These are phyloP conservation scores for Pleurozium schreberi DNA, from an alignment of 225 moss, liverwort and hornwort genomes.

Conservation along the genomic window DNA sequence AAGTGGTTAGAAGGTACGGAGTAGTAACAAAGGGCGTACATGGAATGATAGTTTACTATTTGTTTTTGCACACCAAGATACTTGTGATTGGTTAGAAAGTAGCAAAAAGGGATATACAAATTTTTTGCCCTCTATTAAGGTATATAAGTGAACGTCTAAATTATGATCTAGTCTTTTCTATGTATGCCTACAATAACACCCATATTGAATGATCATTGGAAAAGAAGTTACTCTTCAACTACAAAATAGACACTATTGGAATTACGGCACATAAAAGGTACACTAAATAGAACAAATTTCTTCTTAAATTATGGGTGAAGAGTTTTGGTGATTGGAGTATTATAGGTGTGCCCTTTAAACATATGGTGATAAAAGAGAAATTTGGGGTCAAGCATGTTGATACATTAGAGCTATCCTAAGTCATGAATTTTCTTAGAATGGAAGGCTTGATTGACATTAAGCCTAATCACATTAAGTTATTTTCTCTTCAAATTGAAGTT, in stretches of 20 bases:
- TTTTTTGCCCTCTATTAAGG: not conserved
- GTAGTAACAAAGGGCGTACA: not conserved
- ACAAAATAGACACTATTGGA: not conserved
- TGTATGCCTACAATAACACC: not conserved
- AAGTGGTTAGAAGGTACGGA: not conserved
- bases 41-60: not conserved
- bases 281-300: accelerated
- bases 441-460: not conserved
- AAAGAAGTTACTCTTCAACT: not conserved
- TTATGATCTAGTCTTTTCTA: not conserved
- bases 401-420: not conserved
- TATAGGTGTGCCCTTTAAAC: not conserved
- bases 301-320: not conserved
- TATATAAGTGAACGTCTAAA: not conserved
- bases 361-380: not conserved
- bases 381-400: not conserved
- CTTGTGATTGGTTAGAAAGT: not conserved
- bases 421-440: not conserved
- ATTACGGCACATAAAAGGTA: not conserved
- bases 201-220: not conserved
- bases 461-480: not conserved
- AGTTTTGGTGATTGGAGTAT: not conserved
- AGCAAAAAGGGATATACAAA: not conserved
- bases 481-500: not conserved
- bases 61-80: not conserved